phyloP scores from a whole-genome alignment of 2,329 filamentous ascomycete species.

The Penicillium sp. region DNA sequence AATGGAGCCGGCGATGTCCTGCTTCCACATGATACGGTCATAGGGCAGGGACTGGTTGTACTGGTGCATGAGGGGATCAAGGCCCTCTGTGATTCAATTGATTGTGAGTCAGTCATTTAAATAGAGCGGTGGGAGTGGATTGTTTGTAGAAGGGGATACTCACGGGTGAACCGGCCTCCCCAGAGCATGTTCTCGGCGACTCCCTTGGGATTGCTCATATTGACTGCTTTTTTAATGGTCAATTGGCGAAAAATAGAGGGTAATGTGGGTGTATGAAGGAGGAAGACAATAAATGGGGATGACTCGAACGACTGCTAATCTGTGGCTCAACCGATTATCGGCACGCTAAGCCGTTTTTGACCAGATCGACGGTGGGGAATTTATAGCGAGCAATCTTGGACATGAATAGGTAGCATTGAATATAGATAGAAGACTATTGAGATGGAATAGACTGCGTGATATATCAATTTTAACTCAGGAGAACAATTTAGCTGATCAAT shows the following conservation, averaged over 20 bases:
- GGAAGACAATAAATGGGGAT: constrained; percentile 6
- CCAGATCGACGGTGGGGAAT: not conserved
- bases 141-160: constrained; percentile 23
- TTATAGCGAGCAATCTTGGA: not conserved
- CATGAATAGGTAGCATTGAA: not conserved
- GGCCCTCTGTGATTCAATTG: constrained; percentile 63
- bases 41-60: constrained; percentile 85
- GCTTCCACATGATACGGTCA: constrained; percentile 76
- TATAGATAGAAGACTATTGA: not conserved
- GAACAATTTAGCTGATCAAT: not conserved
- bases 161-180: constrained; percentile 67
- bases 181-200: constrained; percentile 62
- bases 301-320: constrained; percentile 11
- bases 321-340: constrained; percentile 16
- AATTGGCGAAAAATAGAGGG: constrained; percentile 14
- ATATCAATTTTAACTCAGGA: too few relatives aligned
- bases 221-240: constrained; percentile 24
- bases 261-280: constrained; percentile 14
- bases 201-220: constrained; percentile 46
- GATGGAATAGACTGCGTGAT: not conserved
- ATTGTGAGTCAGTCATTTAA: constrained; percentile 27
- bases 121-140: constrained; percentile 4
- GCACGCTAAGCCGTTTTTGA: constrained; percentile 12
- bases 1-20: constrained; percentile 81
- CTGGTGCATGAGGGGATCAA: constrained; percentile 83